phyloP scores from a whole-genome alignment of 2,329 filamentous ascomycete species.

The Scedosporium apiospermum region DNA sequence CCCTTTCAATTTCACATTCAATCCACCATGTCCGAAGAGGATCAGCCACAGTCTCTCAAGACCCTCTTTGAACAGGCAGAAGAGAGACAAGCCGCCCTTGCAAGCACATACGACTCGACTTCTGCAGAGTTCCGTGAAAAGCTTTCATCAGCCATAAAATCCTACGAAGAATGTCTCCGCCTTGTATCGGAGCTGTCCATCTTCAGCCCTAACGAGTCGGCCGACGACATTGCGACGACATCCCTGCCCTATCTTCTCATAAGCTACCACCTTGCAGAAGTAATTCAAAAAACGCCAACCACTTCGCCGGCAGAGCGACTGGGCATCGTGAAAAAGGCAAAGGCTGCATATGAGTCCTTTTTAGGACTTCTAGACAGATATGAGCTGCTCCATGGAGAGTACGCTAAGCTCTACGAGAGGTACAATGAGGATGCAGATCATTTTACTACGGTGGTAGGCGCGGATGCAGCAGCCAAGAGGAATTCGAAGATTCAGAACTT shows the following conservation, averaged over 20 bases:
- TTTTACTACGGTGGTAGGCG: slow-evolving; percentile 59
- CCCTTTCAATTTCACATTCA: neutral
- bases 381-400: slow-evolving; percentile 53
- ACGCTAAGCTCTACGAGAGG: slow-evolving; percentile 60
- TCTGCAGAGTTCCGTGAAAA: slow-evolving; percentile 57
- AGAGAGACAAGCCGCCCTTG: slow-evolving; percentile 44
- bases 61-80: slow-evolving; percentile 42
- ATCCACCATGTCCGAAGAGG: slow-evolving; percentile 22
- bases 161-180: slow-evolving; percentile 64
- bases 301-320: slow-evolving; percentile 47
- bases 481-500: slow-evolving; percentile 82
- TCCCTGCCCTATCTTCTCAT: slow-evolving; percentile 79
- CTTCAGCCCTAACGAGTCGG: slow-evolving; percentile 82
- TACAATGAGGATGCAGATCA: slow-evolving; percentile 63
- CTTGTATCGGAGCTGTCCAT: slow-evolving; percentile 64
- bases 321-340: slow-evolving; percentile 50
- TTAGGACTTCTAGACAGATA: slow-evolving; percentile 72
- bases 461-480: slow-evolving; percentile 56
- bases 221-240: slow-evolving; percentile 79
- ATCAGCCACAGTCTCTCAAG: slow-evolving; percentile 40
- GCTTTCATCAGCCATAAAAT: slow-evolving; percentile 55
- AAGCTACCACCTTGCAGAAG: slow-evolving; percentile 69
- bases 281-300: slow-evolving; percentile 58
- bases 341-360: slow-evolving; percentile 68
- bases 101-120: slow-evolving; percentile 54